These are phyloP conservation scores for Plasmodium fragile DNA, from an alignment of 169 alveolate species.

Conservation along the genomic window DNA sequence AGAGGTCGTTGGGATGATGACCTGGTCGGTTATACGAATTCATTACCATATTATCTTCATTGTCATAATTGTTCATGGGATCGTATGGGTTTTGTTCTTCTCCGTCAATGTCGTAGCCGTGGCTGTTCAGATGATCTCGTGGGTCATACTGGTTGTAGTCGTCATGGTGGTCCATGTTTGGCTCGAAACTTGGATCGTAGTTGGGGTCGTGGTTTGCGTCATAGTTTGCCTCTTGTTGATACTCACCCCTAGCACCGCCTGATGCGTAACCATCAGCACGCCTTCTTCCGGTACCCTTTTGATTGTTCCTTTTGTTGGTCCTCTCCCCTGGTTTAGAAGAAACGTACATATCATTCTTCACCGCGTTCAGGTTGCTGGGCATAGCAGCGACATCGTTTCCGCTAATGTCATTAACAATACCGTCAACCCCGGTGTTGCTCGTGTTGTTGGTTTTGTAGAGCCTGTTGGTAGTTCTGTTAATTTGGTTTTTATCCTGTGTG, in stretches of 20 bases:
- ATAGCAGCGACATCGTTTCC: not conserved
- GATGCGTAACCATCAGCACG: not conserved
- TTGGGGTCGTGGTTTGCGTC: not conserved
- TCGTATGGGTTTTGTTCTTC: not conserved
- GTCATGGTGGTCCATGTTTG: not conserved
- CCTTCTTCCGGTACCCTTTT: not conserved
- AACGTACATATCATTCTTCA: not conserved
- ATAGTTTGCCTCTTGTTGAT: slow-evolving; percentile 1
- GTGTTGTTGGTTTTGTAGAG: slow-evolving; percentile 1
- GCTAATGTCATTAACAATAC: not conserved
- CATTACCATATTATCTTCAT: not conserved
- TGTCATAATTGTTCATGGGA: not conserved
- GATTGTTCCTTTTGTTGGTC: not conserved
- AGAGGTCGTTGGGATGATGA: slow-evolving; percentile 6
- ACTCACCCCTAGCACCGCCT: not conserved
- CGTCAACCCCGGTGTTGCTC: not conserved
- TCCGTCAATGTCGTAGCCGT: not conserved
- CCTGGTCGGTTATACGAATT: not conserved
- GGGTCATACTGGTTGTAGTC: not conserved
- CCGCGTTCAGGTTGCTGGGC: not conserved
- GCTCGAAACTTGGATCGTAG: not conserved
- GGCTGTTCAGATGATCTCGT: not conserved
- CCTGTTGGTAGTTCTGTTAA: not conserved
- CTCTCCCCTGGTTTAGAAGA: not conserved
- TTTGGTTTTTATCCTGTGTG: not conserved